Conservation (phyloP, 768 basidiomycete genomes). For the Mycena leptocephala region DNA sequence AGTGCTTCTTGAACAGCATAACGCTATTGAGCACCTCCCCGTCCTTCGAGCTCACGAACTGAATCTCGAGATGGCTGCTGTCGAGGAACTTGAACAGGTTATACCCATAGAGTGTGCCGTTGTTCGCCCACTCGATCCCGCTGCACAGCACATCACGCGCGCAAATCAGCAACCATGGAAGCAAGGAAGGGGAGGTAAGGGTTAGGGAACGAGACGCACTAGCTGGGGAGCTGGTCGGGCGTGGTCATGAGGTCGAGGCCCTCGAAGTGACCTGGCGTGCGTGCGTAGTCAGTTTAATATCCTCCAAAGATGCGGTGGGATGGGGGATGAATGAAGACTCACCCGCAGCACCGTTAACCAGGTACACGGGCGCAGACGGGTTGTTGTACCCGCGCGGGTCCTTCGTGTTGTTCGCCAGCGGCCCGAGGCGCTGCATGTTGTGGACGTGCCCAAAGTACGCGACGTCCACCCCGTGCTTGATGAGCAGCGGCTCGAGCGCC, state of each 20-base stretch:
- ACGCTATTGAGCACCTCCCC: constrained; percentile 13
- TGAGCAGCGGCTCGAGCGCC: constrained; percentile 19
- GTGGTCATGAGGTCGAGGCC: constrained; percentile 20
- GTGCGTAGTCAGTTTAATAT: constrained; percentile 1
- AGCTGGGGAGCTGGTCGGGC: constrained; percentile 14
- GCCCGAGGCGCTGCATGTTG: constrained; percentile 16
- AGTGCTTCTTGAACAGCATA: constrained; percentile 17
- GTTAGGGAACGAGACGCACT: constrained; percentile 14
- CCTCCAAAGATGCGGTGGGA: constrained; percentile 11
- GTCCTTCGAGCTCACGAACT: constrained; percentile 21
- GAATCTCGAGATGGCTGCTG: constrained; percentile 15
- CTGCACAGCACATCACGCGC: constrained; percentile 4
- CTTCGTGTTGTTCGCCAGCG: constrained; percentile 12
- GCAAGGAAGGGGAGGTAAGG: neutral
- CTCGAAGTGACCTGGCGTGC: constrained; percentile 19
- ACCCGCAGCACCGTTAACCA: constrained; percentile 19
- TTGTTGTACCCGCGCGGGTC: constrained; percentile 12
- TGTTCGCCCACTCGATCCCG: constrained; percentile 19
- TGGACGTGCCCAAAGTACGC: constrained; percentile 22
- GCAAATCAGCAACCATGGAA: constrained; percentile 2
- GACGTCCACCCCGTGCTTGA: constrained; percentile 17
- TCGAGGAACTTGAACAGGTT: constrained; percentile 21
- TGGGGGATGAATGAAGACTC: constrained; percentile 7
- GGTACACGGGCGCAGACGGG: constrained; percentile 17
- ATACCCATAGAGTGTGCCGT: constrained; percentile 23